Conservation (phyloP, 2,329 filamentous ascomycete genomes). For the Colletotrichum paranaense region DNA sequence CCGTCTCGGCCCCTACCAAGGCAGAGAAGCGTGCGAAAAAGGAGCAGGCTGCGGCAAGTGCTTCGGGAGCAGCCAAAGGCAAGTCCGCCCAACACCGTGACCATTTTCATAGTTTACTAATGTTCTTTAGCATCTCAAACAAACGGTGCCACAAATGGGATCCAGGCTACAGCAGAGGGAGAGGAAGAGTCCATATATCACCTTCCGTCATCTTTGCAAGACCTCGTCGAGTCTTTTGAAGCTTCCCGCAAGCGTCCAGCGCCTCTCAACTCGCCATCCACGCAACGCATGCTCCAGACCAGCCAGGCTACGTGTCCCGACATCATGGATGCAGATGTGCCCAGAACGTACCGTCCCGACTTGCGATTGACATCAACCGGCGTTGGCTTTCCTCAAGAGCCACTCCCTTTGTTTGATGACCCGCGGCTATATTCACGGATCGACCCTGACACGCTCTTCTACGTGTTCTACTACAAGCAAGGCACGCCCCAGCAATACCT, state of each 20-base stretch:
- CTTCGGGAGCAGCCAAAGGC: slow-evolving; percentile 59
- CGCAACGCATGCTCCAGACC: slow-evolving; percentile 79
- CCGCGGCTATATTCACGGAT: slow-evolving; percentile 87
- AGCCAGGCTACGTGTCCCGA: slow-evolving; percentile 82
- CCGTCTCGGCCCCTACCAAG: slow-evolving; percentile 47
- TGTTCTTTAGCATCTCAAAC: slow-evolving; percentile 50
- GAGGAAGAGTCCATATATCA: slow-evolving; percentile 91
- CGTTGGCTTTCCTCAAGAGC: slow-evolving; percentile 90
- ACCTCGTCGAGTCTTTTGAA: slow-evolving; percentile 92
- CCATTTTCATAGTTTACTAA: slow-evolving; percentile 5
- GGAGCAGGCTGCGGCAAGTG: slow-evolving; percentile 53
- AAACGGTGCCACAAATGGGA: slow-evolving; percentile 65
- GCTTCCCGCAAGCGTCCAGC: slow-evolving; percentile 77
- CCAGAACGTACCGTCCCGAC: slow-evolving; percentile 86
- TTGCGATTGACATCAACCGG: slow-evolving; percentile 80
- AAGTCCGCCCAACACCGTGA: slow-evolving; percentile 34
- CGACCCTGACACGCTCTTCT: slow-evolving; percentile 96
- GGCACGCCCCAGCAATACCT: slow-evolving; percentile 95
- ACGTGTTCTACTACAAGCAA: slow-evolving; percentile 99
- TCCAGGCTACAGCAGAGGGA: slow-evolving; percentile 60
- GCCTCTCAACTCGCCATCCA: slow-evolving; percentile 71
- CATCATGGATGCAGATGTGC: slow-evolving; percentile 81
- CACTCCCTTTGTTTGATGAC: slow-evolving; percentile 92
- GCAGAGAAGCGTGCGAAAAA: slow-evolving; percentile 56
- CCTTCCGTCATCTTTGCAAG: slow-evolving; percentile 87